phyloP scores from a whole-genome alignment of 2,329 filamentous ascomycete genomes.

The Aureobasidium namibiae region DNA sequence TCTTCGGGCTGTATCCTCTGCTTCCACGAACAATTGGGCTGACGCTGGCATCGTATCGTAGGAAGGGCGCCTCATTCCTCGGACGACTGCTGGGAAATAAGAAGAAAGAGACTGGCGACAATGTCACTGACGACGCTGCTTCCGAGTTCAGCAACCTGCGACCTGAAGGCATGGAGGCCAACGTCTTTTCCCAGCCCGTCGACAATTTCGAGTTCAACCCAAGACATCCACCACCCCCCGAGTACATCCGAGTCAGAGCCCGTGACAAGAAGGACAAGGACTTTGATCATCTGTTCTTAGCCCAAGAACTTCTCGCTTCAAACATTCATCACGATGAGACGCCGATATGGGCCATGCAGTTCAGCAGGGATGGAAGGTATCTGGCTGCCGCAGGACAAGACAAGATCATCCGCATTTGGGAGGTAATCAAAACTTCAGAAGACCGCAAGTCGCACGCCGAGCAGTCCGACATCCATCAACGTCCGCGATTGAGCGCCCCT shows the following conservation, averaged over 20 bases:
- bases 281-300: slow-evolving; percentile 82
- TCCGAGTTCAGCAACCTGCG: slow-evolving; percentile 45
- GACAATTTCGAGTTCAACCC: slow-evolving; percentile 70
- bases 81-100: slow-evolving; percentile 75
- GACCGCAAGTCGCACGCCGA: slow-evolving; percentile 57
- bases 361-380: slow-evolving; percentile 85
- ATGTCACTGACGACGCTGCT: slow-evolving; percentile 27
- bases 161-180: slow-evolving; percentile 72
- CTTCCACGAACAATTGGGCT: background rate
- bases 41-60: slow-evolving; percentile 37
- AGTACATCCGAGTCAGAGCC: slow-evolving; percentile 78
- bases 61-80: slow-evolving; percentile 83
- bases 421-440: slow-evolving; percentile 72
- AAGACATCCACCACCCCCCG: slow-evolving; percentile 76
- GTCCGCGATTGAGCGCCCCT: slow-evolving; percentile 66
- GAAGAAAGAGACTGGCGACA: slow-evolving; percentile 48
- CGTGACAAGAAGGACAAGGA: slow-evolving; percentile 74
- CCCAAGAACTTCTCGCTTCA: slow-evolving; percentile 66
- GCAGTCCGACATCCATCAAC: slow-evolving; percentile 42
- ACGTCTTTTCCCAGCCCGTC: slow-evolving; percentile 70
- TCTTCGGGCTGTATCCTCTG: background rate
- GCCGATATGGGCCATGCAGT: slow-evolving; percentile 87
- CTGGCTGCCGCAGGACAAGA: slow-evolving; percentile 90
- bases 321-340: slow-evolving; percentile 14
- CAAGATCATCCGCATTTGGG: slow-evolving; percentile 76